phyloP scores from a whole-genome alignment of 768 basidiomycete genomes.

The Holtermannia corniformis region DNA sequence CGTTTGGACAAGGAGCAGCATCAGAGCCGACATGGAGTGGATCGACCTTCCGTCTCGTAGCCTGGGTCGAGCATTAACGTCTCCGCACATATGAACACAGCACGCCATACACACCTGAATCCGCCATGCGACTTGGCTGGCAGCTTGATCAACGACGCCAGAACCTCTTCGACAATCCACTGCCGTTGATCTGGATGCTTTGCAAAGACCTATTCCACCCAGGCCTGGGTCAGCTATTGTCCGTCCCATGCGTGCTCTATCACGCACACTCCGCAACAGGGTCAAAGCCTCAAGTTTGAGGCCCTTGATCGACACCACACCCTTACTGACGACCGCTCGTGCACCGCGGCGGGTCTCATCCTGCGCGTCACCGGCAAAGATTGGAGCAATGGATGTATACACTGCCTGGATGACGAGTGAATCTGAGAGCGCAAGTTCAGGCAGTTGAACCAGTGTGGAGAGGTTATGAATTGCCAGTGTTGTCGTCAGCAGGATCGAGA shows the following conservation, averaged over 20 bases:
- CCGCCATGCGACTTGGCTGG: slow-evolving; percentile 83
- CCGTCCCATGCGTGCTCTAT: slow-evolving; percentile 3
- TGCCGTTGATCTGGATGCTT: slow-evolving; percentile 73
- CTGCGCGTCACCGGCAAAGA: slow-evolving; percentile 70
- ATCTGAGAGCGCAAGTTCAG: slow-evolving; percentile 70
- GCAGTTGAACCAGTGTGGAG: slow-evolving; percentile 61
- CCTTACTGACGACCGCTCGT: slow-evolving; percentile 48
- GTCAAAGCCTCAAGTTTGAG: slow-evolving; percentile 71
- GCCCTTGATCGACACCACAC: slow-evolving; percentile 69
- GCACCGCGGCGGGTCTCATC: slow-evolving; percentile 52
- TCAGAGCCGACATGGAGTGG: slow-evolving; percentile 81
- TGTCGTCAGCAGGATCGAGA: slow-evolving; percentile 56
- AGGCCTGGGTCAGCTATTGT: background rate
- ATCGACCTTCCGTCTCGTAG: slow-evolving; percentile 84
- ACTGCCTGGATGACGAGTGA: slow-evolving; percentile 82
- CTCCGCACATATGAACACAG: background rate
- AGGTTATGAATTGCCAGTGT: slow-evolving; percentile 65
- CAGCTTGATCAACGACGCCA: slow-evolving; percentile 78
- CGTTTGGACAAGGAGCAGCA: slow-evolving; percentile 93
- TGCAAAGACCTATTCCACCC: slow-evolving; percentile 84
- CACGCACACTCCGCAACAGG: slow-evolving; percentile 71
- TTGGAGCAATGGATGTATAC: slow-evolving; percentile 87
- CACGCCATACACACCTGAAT: slow-evolving; percentile 55
- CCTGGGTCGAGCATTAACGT: slow-evolving; percentile 44
- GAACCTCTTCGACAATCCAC: slow-evolving; percentile 97